A percentile compares a stretch with the other conserved stretches of the same genome.
These are phyloP conservation scores for Phytophthora ramorum DNA, from an alignment of 352 stramenopile species.

Conservation along the genomic window DNA sequence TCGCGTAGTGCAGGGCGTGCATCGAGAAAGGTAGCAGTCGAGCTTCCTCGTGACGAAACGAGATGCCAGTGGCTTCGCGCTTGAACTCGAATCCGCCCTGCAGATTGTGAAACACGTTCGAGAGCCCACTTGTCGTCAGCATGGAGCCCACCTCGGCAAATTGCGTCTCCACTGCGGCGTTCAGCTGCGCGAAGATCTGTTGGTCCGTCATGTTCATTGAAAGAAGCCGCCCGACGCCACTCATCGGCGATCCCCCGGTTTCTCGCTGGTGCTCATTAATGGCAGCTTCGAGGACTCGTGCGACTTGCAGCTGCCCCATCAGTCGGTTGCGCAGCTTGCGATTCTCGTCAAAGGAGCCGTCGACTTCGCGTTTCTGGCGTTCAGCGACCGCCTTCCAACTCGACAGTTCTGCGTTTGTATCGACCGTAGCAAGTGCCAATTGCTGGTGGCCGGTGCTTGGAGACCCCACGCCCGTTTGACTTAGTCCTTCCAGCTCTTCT, in stretches of 20 bases:
- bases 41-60: slow-evolving; percentile 34
- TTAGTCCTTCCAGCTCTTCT: slow-evolving; percentile 26
- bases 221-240: neutral
- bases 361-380: slow-evolving; percentile 23
- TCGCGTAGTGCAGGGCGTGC: slow-evolving; percentile 14
- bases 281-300: slow-evolving; percentile 31
- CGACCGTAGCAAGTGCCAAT: slow-evolving; percentile 3
- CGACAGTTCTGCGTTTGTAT: neutral
- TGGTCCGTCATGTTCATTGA: slow-evolving; percentile 11
- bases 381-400: slow-evolving; percentile 32
- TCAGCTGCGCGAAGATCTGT: slow-evolving; percentile 30
- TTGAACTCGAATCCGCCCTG: slow-evolving; percentile 34
- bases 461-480: slow-evolving; percentile 1
- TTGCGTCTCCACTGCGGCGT: slow-evolving; percentile 22
- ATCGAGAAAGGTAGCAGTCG: slow-evolving; percentile 30
- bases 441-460: neutral
- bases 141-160: slow-evolving; percentile 18
- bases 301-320: slow-evolving; percentile 30
- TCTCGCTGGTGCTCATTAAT: slow-evolving; percentile 32
- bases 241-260: neutral
- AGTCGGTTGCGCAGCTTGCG: slow-evolving; percentile 28
- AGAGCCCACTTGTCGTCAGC: slow-evolving; percentile 30
- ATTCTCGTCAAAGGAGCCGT: slow-evolving; percentile 30
- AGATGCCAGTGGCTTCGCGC: slow-evolving; percentile 25
- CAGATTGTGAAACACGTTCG: slow-evolving; percentile 16